Conservation (phyloP, 257 asterid species). For the Pogostemon cablin region DNA sequence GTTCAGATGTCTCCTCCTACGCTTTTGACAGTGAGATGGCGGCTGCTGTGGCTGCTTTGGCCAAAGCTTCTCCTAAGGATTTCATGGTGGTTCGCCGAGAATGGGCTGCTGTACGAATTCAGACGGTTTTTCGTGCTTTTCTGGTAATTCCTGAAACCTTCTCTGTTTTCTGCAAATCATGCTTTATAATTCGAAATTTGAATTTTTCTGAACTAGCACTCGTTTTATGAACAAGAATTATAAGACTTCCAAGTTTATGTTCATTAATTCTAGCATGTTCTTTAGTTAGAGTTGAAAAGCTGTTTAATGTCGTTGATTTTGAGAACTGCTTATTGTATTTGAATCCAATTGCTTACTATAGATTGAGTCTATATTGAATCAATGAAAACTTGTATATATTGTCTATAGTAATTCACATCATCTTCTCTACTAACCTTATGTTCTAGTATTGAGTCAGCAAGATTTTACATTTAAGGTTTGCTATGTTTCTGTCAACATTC, state of each 20-base stretch:
- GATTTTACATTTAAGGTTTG: background rate
- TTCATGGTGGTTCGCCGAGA: conserved; percentile 67
- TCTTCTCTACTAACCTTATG: no score
- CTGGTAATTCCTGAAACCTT: conserved; percentile 48
- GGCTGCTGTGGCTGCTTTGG: conserved; percentile 76
- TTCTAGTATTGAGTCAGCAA: background rate
- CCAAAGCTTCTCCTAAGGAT: conserved; percentile 80
- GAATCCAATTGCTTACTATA: background rate
- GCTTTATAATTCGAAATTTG: no score
- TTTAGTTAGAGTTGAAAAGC: background rate
- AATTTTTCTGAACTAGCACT: no score
- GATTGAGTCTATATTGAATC: background rate
- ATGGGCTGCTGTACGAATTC: conserved; percentile 93
- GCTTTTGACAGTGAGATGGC: conserved; percentile 67
- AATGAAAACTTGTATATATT: background rate
- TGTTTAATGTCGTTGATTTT: no score
- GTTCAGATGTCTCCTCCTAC: conserved; percentile 51
- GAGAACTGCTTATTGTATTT: background rate
- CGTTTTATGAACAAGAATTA: background rate
- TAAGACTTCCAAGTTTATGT: background rate
- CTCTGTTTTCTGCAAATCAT: no score
- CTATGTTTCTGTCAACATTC: background rate
- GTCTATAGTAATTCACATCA: no score
- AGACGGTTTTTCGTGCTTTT: conserved; percentile 78
- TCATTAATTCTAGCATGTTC: background rate